These are phyloP conservation scores for Naematelia aurantialba DNA, from an alignment of 768 basidiomycete genomes.

Conservation along the genomic window DNA sequence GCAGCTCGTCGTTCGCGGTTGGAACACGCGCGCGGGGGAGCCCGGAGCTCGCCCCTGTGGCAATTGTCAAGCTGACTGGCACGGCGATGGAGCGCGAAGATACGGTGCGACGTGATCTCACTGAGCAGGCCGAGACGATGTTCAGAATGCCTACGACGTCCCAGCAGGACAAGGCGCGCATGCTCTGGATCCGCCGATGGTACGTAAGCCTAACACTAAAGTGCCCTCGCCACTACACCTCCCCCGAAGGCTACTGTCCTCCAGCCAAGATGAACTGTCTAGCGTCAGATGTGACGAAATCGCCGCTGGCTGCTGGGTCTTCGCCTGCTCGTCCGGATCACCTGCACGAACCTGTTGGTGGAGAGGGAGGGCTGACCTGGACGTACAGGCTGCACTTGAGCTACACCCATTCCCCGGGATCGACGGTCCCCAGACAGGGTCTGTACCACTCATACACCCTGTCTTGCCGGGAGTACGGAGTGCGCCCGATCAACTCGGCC, in stretches of 20 bases:
- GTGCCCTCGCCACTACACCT: no score
- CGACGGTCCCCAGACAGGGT: constrained; percentile 84
- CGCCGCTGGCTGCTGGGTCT: no score
- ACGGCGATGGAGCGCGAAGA: constrained; percentile 20
- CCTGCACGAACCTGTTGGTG: no score
- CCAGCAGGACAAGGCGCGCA: constrained; percentile 32
- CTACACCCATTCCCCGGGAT: constrained; percentile 18
- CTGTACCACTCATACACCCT: constrained; percentile 89
- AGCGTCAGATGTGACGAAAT: no score
- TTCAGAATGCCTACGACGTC: constrained; percentile 3
- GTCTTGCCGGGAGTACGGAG: constrained; percentile 86
- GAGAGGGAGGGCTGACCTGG: no score
- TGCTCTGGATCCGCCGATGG: constrained; percentile 34
- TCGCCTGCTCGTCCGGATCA: no score
- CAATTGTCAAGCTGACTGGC: constrained; percentile 10
- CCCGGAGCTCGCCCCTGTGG: neutral
- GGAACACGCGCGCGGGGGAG: constrained; percentile 5
- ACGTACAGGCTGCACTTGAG: constrained; percentile 27
- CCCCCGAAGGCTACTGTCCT: no score
- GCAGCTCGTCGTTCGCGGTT: constrained; percentile 16
- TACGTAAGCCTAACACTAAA: constrained; percentile 6
- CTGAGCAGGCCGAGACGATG: constrained; percentile 10
- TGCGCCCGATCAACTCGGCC: constrained; percentile 92
- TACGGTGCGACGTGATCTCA: constrained; percentile 13
- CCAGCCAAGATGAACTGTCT: no score